Evolutionary conservation across 1,284 basidiomycete genomes (phyloP).

Genomic region (Entoloma clypeatum): DNA sequence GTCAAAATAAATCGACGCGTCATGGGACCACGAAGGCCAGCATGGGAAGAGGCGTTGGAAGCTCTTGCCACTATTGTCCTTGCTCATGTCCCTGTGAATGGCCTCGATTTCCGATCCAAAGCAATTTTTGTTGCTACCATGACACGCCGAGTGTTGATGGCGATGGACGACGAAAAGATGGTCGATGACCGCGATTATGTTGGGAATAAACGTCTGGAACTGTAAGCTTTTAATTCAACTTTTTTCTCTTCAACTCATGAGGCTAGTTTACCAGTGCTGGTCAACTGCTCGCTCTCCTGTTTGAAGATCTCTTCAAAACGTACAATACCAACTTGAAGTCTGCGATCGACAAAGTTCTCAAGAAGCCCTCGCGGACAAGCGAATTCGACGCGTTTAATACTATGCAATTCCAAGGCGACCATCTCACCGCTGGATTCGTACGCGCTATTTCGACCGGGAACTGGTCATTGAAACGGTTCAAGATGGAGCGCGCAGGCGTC

Average conservation of each 20-base stretch:
- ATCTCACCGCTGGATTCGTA: conserved; percentile 94
- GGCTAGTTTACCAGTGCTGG: conserved; percentile 66
- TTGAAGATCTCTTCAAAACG: conserved; percentile 99
- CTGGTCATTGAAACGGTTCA: conserved; percentile 99
- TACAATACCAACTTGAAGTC: conserved; percentile 97
- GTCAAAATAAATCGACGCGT: conserved; percentile 87
- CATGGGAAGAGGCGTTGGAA: conserved; percentile 93
- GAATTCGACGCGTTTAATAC: conserved; percentile 97
- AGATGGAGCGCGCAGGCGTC: conserved; percentile 99
- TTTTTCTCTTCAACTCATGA: conserved; percentile 8
- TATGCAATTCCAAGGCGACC: conserved; percentile 90
- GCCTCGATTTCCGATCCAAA: conserved; percentile 91
- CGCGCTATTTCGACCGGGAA: conserved; percentile 99
- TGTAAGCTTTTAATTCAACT: conserved; percentile 51
- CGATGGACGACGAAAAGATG: conserved; percentile 95
- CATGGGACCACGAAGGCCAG: conserved; percentile 78
- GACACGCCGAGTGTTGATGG: conserved; percentile 95
- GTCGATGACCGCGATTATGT: conserved; percentile 99
- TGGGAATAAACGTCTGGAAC: conserved; percentile 97
- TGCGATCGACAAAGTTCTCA: conserved; percentile 96
- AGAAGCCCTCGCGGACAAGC: conserved; percentile 92
- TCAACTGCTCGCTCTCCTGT: conserved; percentile 91
- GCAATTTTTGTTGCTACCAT: conserved; percentile 98
- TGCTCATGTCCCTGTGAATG: conserved; percentile 92
- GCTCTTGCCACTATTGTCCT: conserved; percentile 96